These are phyloP conservation scores for Sporisorium reilianum DNA, from an alignment of 1,284 basidiomycete species.

Conservation along the genomic window DNA sequence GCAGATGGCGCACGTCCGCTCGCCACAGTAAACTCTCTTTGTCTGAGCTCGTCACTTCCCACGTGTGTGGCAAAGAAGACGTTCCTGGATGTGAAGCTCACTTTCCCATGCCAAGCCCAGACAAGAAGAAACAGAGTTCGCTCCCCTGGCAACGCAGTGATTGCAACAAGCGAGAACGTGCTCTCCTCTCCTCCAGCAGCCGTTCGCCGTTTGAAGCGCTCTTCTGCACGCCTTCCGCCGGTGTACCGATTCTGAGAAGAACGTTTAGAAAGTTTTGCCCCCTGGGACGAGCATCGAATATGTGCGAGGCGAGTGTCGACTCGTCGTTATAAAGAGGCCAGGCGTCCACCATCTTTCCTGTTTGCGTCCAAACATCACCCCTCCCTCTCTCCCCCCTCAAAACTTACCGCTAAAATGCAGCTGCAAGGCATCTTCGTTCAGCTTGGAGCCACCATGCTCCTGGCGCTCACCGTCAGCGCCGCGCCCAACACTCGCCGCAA, in stretches of 20 bases:
- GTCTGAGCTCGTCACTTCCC: neutral
- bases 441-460: constrained; percentile 40
- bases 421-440: constrained; percentile 36
- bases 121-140: neutral
- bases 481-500: constrained; percentile 50
- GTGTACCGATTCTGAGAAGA: constrained; percentile 3
- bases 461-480: constrained; percentile 33
- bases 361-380: neutral
- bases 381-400: neutral
- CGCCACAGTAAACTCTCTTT: neutral
- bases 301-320: neutral
- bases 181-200: constrained; percentile 1
- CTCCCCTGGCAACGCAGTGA: neutral
- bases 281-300: neutral
- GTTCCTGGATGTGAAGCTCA: constrained; percentile 2
- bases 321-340: neutral
- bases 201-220: neutral
- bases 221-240: neutral
- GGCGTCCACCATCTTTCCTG: neutral
- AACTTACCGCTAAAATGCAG: constrained; percentile 19
- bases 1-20: neutral
- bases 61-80: constrained; percentile 7
- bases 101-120: constrained; percentile 8
- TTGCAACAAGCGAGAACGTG: constrained; percentile 12
- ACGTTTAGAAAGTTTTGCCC: neutral